Percentiles rank a stretch among this genome's conserved stretches.
phyloP scores from a whole-genome alignment of 495 filamentous ascomycete species.

The Hypoxylon trugodes region DNA sequence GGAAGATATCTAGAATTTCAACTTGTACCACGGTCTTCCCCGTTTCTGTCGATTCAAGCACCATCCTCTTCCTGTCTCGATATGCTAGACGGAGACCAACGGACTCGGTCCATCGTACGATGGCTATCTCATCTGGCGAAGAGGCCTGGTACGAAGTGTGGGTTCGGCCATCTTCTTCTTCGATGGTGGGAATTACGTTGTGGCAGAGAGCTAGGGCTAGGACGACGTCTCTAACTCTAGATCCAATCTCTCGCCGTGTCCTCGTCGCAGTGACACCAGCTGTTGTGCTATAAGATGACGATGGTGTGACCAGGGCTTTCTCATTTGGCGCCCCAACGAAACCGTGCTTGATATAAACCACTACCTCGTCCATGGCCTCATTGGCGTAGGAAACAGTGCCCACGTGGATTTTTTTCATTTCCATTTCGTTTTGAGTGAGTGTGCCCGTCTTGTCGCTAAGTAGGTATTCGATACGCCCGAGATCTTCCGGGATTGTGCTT shows the following conservation, averaged over 20 bases:
- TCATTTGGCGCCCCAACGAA: constrained; percentile 65
- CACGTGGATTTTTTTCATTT: constrained; percentile 97
- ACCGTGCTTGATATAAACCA: constrained; percentile 81
- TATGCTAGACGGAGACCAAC: constrained; percentile 86
- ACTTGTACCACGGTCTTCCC: constrained; percentile 83
- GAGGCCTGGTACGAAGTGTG: constrained; percentile 93
- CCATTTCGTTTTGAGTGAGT: constrained; percentile 98
- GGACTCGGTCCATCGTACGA: constrained; percentile 93
- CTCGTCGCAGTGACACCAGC: constrained; percentile 72
- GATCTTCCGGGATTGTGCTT: constrained; percentile 95
- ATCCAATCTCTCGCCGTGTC: constrained; percentile 90
- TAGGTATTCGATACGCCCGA: constrained; percentile 95
- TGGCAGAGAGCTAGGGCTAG: constrained; percentile 93
- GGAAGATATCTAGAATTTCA: constrained; percentile 91
- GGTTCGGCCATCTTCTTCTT: constrained; percentile 79
- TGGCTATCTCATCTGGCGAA: constrained; percentile 97
- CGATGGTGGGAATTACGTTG: constrained; percentile 93
- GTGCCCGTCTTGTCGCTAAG: constrained; percentile 98
- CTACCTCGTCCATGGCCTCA: constrained; percentile 97
- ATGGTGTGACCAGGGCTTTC: constrained; percentile 72
- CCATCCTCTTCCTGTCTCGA: constrained; percentile 85
- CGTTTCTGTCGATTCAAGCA: constrained; percentile 79
- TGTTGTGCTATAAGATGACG: constrained; percentile 68
- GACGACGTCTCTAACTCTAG: constrained; percentile 88
- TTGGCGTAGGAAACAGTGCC: constrained; percentile 98